phyloP scores from a whole-genome alignment of 2,329 filamentous ascomycete species.

The Ascosphaera apis region DNA sequence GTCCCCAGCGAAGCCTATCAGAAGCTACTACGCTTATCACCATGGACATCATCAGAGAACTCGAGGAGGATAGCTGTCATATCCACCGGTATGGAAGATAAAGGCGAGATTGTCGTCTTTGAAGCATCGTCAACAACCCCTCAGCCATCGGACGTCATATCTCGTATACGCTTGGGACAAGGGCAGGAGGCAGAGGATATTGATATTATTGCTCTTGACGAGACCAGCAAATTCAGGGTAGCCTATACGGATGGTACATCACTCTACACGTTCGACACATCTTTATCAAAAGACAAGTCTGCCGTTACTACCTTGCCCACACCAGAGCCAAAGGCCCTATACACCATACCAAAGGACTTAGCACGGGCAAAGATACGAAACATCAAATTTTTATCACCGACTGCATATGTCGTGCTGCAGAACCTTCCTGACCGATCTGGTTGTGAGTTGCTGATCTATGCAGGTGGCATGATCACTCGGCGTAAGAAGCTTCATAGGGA shows the following conservation, averaged over 20 bases:
- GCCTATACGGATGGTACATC: slow-evolving; percentile 60
- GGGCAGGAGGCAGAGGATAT: slow-evolving; percentile 29
- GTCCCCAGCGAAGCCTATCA: slow-evolving; percentile 35
- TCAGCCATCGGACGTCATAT: slow-evolving; percentile 27
- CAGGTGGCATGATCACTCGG: slow-evolving; percentile 23
- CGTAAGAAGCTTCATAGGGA: slow-evolving; percentile 39
- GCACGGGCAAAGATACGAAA: slow-evolving; percentile 28
- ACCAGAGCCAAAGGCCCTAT: slow-evolving; percentile 14
- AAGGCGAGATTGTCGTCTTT: slow-evolving; percentile 62
- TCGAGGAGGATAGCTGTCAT: slow-evolving; percentile 48
- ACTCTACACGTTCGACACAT: slow-evolving; percentile 43
- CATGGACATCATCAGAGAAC: slow-evolving; percentile 27
- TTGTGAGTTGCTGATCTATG: slow-evolving; percentile 30
- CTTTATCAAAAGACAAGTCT: slow-evolving; percentile 23
- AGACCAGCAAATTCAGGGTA: slow-evolving; percentile 35
- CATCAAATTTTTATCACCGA: slow-evolving; percentile 31
- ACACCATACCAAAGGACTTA: slow-evolving; percentile 22
- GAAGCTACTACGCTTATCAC: slow-evolving; percentile 33
- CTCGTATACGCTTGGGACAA: slow-evolving; percentile 27
- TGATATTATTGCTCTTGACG: slow-evolving; percentile 16
- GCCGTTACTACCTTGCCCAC: slow-evolving; percentile 15
- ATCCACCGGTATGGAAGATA: slow-evolving; percentile 52
- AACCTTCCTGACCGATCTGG: slow-evolving; percentile 32
- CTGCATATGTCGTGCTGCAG: slow-evolving; percentile 30
- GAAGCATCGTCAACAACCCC: slow-evolving; percentile 36